These are phyloP conservation scores for Arabis hirsuta DNA, from an alignment of 345 rosid genomes.

Conservation along the genomic window DNA sequence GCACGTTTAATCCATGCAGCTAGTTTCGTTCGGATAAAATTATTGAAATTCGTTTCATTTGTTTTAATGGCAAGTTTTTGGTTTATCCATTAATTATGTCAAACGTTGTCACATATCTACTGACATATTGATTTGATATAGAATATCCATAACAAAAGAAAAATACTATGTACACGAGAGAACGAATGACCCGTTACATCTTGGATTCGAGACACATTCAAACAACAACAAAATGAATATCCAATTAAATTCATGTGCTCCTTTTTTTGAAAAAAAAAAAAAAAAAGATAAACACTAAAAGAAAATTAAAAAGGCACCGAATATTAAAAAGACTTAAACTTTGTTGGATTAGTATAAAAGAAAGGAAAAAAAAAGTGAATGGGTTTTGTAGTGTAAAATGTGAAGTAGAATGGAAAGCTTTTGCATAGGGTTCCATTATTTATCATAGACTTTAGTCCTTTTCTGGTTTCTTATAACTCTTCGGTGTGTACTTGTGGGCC, in stretches of 20 bases:
- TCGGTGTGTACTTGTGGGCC: slow-evolving; percentile 67
- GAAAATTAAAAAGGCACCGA: slow-evolving; percentile 30
- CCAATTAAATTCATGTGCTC: neutral
- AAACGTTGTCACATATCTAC: neutral
- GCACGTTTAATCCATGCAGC: slow-evolving; percentile 15
- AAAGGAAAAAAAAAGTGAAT: neutral
- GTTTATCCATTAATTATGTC: slow-evolving; percentile 13
- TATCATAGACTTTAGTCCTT: slow-evolving; percentile 54
- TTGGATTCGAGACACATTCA: slow-evolving; percentile 13
- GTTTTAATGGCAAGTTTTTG: neutral
- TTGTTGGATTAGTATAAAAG: slow-evolving; percentile 19
- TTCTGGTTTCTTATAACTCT: slow-evolving; percentile 54
- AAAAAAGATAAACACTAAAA: slow-evolving; percentile 26
- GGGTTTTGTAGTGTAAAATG: slow-evolving; percentile 29
- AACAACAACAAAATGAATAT: slow-evolving; percentile 24
- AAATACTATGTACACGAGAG: neutral
- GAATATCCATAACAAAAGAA: neutral
- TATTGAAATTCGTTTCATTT: neutral
- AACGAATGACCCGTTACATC: slow-evolving; percentile 26
- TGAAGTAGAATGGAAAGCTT: slow-evolving; percentile 41
- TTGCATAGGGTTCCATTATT: slow-evolving; percentile 69
- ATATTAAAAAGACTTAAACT: slow-evolving; percentile 41
- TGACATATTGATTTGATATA: slow-evolving; percentile 2
- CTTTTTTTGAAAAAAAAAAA: neutral
- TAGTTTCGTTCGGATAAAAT: neutral